phyloP scores from a whole-genome alignment of 345 rosid species.

The Iberis pinnata region DNA sequence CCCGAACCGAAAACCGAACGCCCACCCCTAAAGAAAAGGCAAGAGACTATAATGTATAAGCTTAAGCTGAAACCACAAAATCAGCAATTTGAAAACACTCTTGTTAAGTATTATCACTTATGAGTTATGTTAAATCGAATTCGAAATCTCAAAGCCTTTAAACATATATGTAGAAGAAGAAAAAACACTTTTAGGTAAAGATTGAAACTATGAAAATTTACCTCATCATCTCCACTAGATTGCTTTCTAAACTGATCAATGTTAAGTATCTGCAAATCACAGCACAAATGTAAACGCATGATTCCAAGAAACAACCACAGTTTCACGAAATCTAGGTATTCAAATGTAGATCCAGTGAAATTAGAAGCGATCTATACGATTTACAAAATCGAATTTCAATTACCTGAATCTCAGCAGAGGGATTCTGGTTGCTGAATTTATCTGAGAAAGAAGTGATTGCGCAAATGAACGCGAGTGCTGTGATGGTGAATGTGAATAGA shows the following conservation, averaged over 20 bases:
- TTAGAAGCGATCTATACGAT: too few species aligned
- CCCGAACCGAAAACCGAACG: too few species aligned
- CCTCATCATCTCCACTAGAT: constrained; percentile 90
- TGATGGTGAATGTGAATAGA: constrained; percentile 69
- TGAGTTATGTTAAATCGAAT: neutral
- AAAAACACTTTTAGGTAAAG: constrained; percentile 3
- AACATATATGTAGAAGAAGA: neutral
- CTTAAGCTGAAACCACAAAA: neutral
- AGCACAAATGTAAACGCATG: too few species aligned
- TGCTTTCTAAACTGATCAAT: constrained; percentile 87
- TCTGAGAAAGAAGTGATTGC: constrained; percentile 79
- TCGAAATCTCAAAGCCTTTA: neutral
- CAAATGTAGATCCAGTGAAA: too few species aligned
- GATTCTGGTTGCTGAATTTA: constrained; percentile 70
- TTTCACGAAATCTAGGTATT: too few species aligned
- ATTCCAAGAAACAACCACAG: too few species aligned
- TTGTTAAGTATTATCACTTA: neutral
- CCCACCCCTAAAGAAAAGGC: too few species aligned
- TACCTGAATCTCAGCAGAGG: constrained; percentile 85
- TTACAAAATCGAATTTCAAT: neutral
- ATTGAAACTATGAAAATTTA: constrained; percentile 9
- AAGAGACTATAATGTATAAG: too few species aligned
- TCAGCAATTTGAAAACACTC: constrained; percentile 6
- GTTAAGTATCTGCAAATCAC: constrained; percentile 55
- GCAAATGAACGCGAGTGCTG: constrained; percentile 78